phyloP scores from a whole-genome alignment of 805 yeast genomes.

The Ogataea kodamae region DNA sequence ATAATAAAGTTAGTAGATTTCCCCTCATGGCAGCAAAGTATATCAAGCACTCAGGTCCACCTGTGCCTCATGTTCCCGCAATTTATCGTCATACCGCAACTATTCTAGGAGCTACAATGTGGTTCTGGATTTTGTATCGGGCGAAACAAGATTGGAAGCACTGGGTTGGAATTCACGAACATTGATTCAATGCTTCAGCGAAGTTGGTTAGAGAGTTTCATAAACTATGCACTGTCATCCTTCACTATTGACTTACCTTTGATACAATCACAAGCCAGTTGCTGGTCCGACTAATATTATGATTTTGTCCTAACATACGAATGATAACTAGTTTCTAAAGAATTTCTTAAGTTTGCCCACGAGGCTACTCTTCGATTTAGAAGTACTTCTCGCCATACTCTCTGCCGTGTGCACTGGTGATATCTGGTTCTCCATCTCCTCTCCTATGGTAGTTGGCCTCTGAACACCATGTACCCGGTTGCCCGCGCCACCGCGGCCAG shows the following conservation, averaged over 20 bases:
- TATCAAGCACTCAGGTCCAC: slow-evolving; percentile 53
- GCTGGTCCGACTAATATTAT: no score
- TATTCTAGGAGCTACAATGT: slow-evolving; percentile 77
- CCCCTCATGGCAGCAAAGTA: slow-evolving; percentile 23
- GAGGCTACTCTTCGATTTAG: slow-evolving; percentile 6
- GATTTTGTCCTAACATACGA: no score
- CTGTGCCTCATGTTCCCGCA: slow-evolving; percentile 62
- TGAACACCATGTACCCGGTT: slow-evolving; percentile 44
- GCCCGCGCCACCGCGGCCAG: slow-evolving; percentile 60
- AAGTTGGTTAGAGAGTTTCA: no score
- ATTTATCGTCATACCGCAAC: slow-evolving; percentile 59
- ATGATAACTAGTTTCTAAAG: slow-evolving; percentile 11
- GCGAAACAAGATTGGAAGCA: slow-evolving; percentile 68
- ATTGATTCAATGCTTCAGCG: no score
- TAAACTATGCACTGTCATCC: no score
- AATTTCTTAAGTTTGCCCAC: slow-evolving; percentile 20
- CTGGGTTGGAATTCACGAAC: slow-evolving; percentile 46
- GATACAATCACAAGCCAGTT: no score
- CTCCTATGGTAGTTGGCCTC: slow-evolving; percentile 34
- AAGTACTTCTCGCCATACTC: slow-evolving; percentile 4
- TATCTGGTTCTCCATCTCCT: slow-evolving; percentile 44
- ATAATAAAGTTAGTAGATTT: slow-evolving; percentile 1
- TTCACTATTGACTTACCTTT: no score
- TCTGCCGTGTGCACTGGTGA: slow-evolving; percentile 28
- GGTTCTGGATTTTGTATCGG: slow-evolving; percentile 86